A percentile compares a stretch with the other conserved stretches of the same genome.
Conservation (phyloP, 331 rosid genomes). For the Acacia concinna region DNA sequence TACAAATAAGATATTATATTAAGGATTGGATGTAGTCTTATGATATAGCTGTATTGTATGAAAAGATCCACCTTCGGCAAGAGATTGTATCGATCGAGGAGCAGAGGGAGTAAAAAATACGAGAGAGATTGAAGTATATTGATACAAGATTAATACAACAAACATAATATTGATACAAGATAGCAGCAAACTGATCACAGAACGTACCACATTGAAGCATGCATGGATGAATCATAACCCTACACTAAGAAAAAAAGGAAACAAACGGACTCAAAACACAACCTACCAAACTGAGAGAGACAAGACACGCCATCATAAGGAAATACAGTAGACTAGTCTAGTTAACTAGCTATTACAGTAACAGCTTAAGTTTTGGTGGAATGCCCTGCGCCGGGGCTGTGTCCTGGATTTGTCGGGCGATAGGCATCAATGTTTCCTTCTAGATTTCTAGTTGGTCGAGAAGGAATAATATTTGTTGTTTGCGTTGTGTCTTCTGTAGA, state of each 20-base stretch:
- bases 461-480: background rate
- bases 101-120: background rate
- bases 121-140: background rate
- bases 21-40: too few species aligned
- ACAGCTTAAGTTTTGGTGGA: background rate
- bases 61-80: background rate
- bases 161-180: background rate
- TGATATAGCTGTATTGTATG: background rate
- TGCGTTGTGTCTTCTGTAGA: background rate
- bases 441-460: slow-evolving; percentile 1
- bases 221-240: background rate
- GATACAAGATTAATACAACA: background rate
- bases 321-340: background rate
- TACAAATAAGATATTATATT: too few species aligned
- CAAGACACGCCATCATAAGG: background rate
- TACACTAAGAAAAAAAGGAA: background rate
- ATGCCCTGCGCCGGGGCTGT: slow-evolving; percentile 35
- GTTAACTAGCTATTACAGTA: background rate
- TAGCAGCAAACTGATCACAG: background rate
- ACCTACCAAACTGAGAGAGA: background rate
- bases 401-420: slow-evolving; percentile 55
- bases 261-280: background rate
- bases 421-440: slow-evolving; percentile 42
- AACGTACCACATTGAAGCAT: background rate
- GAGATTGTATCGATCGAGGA: background rate